phyloP scores from a whole-genome alignment of 192 early-diverging fungal species.

The Chytriomyces sp. region DNA sequence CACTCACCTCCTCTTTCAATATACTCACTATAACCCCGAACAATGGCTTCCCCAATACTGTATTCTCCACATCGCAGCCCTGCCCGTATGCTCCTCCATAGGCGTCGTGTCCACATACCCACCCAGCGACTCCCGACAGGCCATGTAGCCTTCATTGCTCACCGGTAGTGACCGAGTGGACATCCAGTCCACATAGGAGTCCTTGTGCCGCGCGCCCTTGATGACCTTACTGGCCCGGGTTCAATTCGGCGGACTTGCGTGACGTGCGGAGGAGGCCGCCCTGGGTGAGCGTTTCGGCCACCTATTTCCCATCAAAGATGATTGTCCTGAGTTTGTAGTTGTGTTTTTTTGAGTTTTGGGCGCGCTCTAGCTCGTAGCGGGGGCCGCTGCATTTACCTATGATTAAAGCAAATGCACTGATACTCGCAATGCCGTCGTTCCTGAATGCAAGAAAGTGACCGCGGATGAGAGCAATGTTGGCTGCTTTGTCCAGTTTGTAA shows the following conservation, averaged over 20 bases:
- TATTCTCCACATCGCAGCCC: too few relatives aligned
- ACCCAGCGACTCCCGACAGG: too few relatives aligned
- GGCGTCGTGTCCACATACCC: too few relatives aligned
- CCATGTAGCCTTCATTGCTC: too few relatives aligned
- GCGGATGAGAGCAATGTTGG: conserved; percentile 4
- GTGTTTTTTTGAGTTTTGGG: background rate
- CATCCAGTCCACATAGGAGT: too few relatives aligned
- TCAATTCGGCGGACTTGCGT: background rate
- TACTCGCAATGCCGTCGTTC: background rate
- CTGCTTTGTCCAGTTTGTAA: background rate
- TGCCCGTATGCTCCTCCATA: too few relatives aligned
- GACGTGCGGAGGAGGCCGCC: background rate
- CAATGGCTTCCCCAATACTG: background rate
- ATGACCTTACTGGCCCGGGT: background rate
- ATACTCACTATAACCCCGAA: background rate
- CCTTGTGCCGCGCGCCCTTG: too few relatives aligned
- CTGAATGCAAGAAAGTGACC: background rate
- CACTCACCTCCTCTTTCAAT: background rate
- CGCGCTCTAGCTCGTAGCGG: background rate
- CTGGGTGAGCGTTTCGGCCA: background rate
- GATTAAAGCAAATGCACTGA: background rate
- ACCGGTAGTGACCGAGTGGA: too few relatives aligned
- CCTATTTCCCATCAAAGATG: background rate
- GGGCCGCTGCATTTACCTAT: background rate
- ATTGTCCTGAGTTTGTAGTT: background rate